phyloP scores from a whole-genome alignment of 768 basidiomycete genomes.

The Kwoniella pini region DNA sequence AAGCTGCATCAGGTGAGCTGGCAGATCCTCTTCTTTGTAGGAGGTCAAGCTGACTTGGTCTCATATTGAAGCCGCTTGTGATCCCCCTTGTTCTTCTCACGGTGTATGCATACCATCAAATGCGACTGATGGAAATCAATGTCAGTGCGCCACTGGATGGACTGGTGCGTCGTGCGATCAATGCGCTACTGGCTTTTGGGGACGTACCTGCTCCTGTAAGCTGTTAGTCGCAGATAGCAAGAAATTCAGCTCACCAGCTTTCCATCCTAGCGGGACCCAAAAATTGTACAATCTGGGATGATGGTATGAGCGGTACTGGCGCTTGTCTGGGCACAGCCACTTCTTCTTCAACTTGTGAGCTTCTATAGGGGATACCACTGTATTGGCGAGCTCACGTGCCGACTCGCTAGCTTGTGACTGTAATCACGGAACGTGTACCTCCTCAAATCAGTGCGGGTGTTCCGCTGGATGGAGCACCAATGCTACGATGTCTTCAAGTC shows the following conservation, averaged over 20 bases:
- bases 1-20: slow-evolving; percentile 34
- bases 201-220: slow-evolving; percentile 36
- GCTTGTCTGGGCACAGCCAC: slow-evolving; percentile 38
- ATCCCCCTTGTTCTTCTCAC: slow-evolving; percentile 40
- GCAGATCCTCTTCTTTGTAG: background rate
- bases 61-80: slow-evolving; percentile 29
- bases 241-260: no score
- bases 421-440: slow-evolving; percentile 43
- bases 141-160: slow-evolving; percentile 45
- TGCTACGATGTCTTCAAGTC: slow-evolving; percentile 9
- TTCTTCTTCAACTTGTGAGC: slow-evolving; percentile 30
- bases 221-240: background rate
- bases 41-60: background rate
- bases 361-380: background rate
- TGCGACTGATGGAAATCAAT: slow-evolving; percentile 15
- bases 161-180: slow-evolving; percentile 42
- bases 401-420: slow-evolving; percentile 44
- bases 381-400: background rate
- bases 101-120: slow-evolving; percentile 34
- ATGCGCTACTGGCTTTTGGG: slow-evolving; percentile 40
- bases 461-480: slow-evolving; percentile 46
- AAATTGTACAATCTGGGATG: slow-evolving; percentile 45
- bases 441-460: slow-evolving; percentile 39
- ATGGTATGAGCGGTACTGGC: slow-evolving; percentile 44
- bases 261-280: slow-evolving; percentile 38